Base-by-base conservation (phyloP, 2,329 filamentous ascomycete species). In the Alternaria atra region DNA sequence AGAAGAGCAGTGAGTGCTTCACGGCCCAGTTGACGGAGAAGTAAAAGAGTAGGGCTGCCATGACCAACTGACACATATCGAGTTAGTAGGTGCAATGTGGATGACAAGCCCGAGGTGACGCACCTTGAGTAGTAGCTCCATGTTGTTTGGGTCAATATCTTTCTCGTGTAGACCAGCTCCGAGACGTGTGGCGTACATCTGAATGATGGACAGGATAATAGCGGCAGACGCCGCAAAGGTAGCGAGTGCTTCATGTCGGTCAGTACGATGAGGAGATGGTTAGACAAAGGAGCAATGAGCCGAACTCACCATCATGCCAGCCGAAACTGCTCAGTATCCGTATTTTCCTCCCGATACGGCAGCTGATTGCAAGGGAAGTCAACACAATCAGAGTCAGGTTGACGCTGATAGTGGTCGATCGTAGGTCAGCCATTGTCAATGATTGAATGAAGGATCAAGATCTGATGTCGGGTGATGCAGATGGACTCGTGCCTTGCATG, bases 21-120 rank as follows among this genome's bases (percentile, higher is more conserved):
- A 81, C 72, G 46, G 73, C 75, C 73, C 78, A 80, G 55, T 80
- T 79, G 54, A 77, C 78, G 43, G 69, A 58, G 60, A 79, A 79
- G 66, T 81, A 81, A 64, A 80, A 79, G 20, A 74, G 60, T 17
- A 67, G 64, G 6, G 72, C 66, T 10, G 64, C 75, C 68, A 69
- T 69, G 52, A 61, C 52, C 25, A 72, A 42, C 58, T 73, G 20
- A 12, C 2, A 2, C 4, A 13, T 20, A 23, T n/a, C 2, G 6
- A 4, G 27, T 60, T 1, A 60, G 53, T 17, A 9, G 1, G 13
- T 37, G 13, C 4, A 8, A 7, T 10, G 15, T 12, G 9, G 10
- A 32, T n/a, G 4, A 8, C n/a, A 1, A 17, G 27, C 1, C 2
- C 23, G n/a, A 27, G 15, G 6, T 15, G 8, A 20, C 42, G n/a